Conservation (phyloP, 2,329 filamentous ascomycete species). For the Bimuria novae-zelandiae region DNA sequence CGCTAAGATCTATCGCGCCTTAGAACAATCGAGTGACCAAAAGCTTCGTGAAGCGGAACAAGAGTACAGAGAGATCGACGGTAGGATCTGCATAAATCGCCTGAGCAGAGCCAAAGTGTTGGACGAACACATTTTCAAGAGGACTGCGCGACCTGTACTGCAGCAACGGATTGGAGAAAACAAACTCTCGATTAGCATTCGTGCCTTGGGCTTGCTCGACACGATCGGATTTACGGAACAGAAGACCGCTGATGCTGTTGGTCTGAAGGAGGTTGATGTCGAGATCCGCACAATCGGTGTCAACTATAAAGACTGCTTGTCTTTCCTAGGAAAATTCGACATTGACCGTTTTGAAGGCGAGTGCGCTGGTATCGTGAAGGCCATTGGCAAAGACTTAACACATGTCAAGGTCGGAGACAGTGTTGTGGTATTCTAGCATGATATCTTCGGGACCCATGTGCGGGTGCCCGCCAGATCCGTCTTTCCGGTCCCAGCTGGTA, state of each 20-base stretch:
- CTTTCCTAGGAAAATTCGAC: constrained; percentile 32
- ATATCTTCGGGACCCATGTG: background rate
- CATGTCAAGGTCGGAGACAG: background rate
- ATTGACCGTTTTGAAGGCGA: constrained; percentile 18
- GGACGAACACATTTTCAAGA: too few species aligned
- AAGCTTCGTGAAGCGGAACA: too few species aligned
- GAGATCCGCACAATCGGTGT: constrained; percentile 21
- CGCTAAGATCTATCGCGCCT: too few species aligned
- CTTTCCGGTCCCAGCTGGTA: background rate
- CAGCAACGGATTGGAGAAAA: too few species aligned
- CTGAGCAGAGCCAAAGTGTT: too few species aligned
- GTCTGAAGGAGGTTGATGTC: constrained; percentile 20
- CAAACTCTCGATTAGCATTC: background rate
- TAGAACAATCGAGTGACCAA: too few species aligned
- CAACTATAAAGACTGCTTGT: constrained; percentile 24
- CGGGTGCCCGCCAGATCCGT: background rate
- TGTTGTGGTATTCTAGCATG: background rate
- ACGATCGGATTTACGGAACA: background rate
- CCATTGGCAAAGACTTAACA: background rate
- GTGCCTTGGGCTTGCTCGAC: background rate
- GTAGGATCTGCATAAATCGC: too few species aligned
- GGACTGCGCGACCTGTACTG: too few species aligned
- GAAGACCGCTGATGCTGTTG: background rate
- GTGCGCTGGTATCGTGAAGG: constrained; percentile 20
- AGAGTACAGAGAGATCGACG: too few species aligned